Evolutionary conservation across 768 basidiomycete species (phyloP).

Genomic region (Boletellus emodensis): DNA sequence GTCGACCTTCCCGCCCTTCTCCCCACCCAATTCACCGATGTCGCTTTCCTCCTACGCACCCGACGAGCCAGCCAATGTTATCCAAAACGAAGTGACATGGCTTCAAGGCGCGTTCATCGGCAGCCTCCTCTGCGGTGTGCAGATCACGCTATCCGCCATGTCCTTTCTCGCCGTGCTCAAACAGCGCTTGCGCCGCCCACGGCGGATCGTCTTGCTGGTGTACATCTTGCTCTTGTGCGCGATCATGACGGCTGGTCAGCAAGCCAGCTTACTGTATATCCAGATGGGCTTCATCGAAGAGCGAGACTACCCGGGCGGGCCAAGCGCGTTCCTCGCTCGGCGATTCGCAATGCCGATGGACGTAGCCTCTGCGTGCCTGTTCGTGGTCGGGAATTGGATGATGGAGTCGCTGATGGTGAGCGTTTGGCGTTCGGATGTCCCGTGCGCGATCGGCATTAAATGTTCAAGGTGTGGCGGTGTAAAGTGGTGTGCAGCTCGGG

Average conservation of each 20-base stretch:
- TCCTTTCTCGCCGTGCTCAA: slow-evolving; percentile 18
- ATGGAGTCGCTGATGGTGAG: slow-evolving; percentile 21
- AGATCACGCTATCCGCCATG: slow-evolving; percentile 17
- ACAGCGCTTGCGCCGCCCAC: slow-evolving; percentile 7
- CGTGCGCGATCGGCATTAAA: neutral
- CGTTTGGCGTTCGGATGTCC: neutral
- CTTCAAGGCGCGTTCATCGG: slow-evolving; percentile 22
- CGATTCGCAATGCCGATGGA: neutral
- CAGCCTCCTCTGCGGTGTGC: slow-evolving; percentile 18
- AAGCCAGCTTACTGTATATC: slow-evolving; percentile 9
- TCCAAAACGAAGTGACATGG: slow-evolving; percentile 13
- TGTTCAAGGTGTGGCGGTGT: slow-evolving; percentile 23
- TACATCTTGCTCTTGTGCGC: slow-evolving; percentile 14
- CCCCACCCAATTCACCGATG: slow-evolving; percentile 5
- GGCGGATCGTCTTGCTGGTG: slow-evolving; percentile 10
- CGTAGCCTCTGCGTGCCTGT: slow-evolving; percentile 7
- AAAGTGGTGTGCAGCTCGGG: slow-evolving; percentile 14
- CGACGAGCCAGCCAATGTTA: neutral
- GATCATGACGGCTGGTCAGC: slow-evolving; percentile 16
- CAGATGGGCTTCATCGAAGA: slow-evolving; percentile 14
- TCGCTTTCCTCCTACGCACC: neutral
- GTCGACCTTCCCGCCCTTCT: neutral
- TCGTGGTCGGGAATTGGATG: slow-evolving; percentile 21
- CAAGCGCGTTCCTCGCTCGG: slow-evolving; percentile 3
- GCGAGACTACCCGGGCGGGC: slow-evolving; percentile 14